Evolutionary conservation across 2,329 filamentous ascomycete genomes (phyloP), one percentile per base, ranked within the genome.

Genomic region (Ceratocystis cubensis): DNA sequence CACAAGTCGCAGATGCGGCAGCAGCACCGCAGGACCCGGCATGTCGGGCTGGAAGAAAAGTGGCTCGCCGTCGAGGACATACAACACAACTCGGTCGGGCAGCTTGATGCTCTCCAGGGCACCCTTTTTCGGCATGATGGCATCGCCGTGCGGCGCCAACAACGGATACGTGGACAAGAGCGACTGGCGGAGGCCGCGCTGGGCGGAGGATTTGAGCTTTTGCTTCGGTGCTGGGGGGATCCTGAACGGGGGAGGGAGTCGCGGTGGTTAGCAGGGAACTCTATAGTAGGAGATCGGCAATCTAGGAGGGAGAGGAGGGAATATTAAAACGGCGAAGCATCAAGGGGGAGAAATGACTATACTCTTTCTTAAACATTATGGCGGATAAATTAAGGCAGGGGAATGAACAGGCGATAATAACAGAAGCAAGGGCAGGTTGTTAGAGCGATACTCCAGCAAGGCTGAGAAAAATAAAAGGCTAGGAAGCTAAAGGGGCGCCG

Each of bases 171-270:
- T 88, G 68, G 90, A 82, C 70, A 94, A 80, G 71, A 97, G 84
- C 73, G 89, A 89, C 73, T 87, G 82, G 71, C 94, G 89, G 72
- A 99, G 87, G 70, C 81, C 84, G 73, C 94, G 89, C 80, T 96
- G 92, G 66, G 91, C 90, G 28, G 91, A 96, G 70, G 93, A 96
- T 79, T 97, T 99, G 77, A 97, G 90, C 81, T 97, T 97, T 72
- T 91, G 91, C 79, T 94, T 96, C 66, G 89, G 87, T 71, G 88
- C 85, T 30, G 87, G 79, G 72, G 85, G 80, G 75, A 96, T 86
- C 71, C 89, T 93, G 73, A 57, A 46, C 13, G 28, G 15, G 15
- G 37, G 41, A 45, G 56, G 15, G 45, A 33, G 50, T 44, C 28
- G 28, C 33, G 28, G 22, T 37, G 28, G 62, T 50, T 62, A 41